Percentiles rank a stretch among this genome's conserved stretches.
Evolutionary conservation across 2,329 filamentous ascomycete genomes (phyloP).

Genomic region (Cladophialophora chaetospira): DNA sequence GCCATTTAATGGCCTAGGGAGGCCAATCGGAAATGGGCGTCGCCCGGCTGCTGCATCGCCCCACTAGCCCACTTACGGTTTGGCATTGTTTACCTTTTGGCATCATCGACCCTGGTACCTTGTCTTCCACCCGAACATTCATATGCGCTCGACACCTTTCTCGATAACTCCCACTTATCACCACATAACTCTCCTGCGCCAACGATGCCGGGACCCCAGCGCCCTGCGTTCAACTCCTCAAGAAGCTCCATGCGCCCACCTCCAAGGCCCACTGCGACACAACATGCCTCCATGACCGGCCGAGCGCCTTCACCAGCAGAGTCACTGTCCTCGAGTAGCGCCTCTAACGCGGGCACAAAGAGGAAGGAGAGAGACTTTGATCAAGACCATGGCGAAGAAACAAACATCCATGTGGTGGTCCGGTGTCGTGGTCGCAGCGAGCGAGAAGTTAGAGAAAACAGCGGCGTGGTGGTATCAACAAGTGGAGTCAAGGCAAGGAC

Average conservation of each 20-base stretch:
- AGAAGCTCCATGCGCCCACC: conserved; percentile 55
- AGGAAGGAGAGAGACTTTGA: conserved; percentile 88
- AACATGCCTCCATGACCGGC: conserved; percentile 54
- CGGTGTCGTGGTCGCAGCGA: conserved; percentile 90
- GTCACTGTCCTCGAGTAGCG: conserved; percentile 62
- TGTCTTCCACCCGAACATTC: background rate
- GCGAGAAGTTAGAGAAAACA: conserved; percentile 91
- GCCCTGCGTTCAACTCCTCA: conserved; percentile 51
- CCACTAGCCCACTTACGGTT: background rate
- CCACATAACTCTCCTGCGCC: background rate
- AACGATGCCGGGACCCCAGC: conserved; percentile 58
- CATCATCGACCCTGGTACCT: conserved; percentile 11
- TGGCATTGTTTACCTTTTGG: conserved; percentile 20
- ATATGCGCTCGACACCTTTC: too few relatives aligned
- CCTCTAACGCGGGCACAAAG: conserved; percentile 64
- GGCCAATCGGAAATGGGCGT: background rate
- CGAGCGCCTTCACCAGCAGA: conserved; percentile 69
- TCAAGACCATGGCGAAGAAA: conserved; percentile 71
- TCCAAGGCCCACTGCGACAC: conserved; percentile 43
- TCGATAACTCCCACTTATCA: too few relatives aligned
- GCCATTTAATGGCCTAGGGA: too few relatives aligned
- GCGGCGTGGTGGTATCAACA: conserved; percentile 84
- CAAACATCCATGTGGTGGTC: conserved; percentile 97
- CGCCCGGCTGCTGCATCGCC: background rate
- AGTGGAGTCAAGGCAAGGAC: conserved; percentile 84